phyloP scores from a whole-genome alignment of 495 filamentous ascomycete genomes.

The Thermochaetoides thermophila region DNA sequence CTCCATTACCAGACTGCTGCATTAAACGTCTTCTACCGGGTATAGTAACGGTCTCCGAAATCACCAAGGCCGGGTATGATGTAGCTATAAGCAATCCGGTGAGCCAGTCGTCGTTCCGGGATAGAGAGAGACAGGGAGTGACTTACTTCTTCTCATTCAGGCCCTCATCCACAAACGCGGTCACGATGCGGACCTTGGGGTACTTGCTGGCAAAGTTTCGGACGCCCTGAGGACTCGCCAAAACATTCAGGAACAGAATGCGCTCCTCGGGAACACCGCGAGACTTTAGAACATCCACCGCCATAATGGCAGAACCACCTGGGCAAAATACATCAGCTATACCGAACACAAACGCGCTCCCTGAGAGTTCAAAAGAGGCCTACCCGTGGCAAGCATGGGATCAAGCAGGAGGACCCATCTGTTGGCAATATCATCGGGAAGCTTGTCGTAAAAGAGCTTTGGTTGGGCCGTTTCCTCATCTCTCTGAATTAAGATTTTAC shows the following conservation, averaged over 20 bases:
- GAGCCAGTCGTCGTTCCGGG: slow-evolving; percentile 3
- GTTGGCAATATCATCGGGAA: slow-evolving; percentile 82
- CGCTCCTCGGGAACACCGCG: slow-evolving; percentile 87
- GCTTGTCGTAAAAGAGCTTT: slow-evolving; percentile 90
- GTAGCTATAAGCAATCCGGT: slow-evolving; percentile 44
- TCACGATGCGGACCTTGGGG: slow-evolving; percentile 84
- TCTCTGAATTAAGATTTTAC: slow-evolving; percentile 93
- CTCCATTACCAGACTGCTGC: no score
- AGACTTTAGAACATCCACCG: slow-evolving; percentile 77
- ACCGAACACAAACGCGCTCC: no score
- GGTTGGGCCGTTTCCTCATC: slow-evolving; percentile 91
- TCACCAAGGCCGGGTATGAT: slow-evolving; percentile 92
- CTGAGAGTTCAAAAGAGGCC: not conserved
- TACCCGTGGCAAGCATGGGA: slow-evolving; percentile 97
- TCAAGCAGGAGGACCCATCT: slow-evolving; percentile 93
- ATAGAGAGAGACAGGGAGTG: not conserved
- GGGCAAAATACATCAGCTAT: slow-evolving; percentile 5
- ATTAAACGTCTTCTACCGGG: slow-evolving; percentile 50
- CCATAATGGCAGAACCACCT: slow-evolving; percentile 95
- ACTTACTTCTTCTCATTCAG: slow-evolving; percentile 92
- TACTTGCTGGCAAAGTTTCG: slow-evolving; percentile 79
- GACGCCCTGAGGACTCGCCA: slow-evolving; percentile 87
- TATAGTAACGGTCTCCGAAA: slow-evolving; percentile 95
- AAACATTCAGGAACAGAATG: slow-evolving; percentile 90
- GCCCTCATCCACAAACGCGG: slow-evolving; percentile 89